phyloP scores from a whole-genome alignment of 352 stramenopile genomes.

The Pythium rhizo-oryzae region DNA sequence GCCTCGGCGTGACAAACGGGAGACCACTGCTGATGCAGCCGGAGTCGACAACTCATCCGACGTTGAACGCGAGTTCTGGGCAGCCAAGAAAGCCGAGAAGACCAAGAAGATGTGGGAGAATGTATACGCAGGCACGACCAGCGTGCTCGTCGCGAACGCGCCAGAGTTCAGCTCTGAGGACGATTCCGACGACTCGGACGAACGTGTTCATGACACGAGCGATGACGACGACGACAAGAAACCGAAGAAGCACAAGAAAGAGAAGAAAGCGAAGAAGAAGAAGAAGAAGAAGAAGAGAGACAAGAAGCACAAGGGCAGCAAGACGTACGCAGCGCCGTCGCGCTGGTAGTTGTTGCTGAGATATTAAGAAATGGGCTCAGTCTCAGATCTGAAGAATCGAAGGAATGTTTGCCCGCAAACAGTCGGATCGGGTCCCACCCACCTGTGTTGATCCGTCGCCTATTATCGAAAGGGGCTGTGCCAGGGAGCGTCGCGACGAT shows the following conservation, averaged over 20 bases:
- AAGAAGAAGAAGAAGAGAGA: background rate
- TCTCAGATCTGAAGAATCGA: constrained; percentile 7
- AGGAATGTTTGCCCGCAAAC: background rate
- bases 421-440: too few relatives aligned
- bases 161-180: constrained; percentile 41
- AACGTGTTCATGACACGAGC: constrained; percentile 32
- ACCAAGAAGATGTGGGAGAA: constrained; percentile 58
- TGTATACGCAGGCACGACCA: constrained; percentile 34
- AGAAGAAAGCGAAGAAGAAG: constrained; percentile 30
- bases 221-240: constrained; percentile 36
- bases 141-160: constrained; percentile 53
- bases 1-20: too few relatives aligned
- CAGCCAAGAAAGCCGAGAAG: constrained; percentile 57
- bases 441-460: background rate
- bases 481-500: background rate
- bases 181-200: constrained; percentile 44
- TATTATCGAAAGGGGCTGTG: background rate
- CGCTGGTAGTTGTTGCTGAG: background rate
- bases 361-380: background rate
- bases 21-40: background rate
- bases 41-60: background rate
- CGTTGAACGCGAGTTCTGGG: constrained; percentile 58
- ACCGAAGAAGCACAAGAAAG: constrained; percentile 34
- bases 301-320: constrained; percentile 30
- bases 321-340: background rate